Evolutionary conservation across 441 rosid species (phyloP).

Genomic region (Pelargonium cotyledonis): DNA sequence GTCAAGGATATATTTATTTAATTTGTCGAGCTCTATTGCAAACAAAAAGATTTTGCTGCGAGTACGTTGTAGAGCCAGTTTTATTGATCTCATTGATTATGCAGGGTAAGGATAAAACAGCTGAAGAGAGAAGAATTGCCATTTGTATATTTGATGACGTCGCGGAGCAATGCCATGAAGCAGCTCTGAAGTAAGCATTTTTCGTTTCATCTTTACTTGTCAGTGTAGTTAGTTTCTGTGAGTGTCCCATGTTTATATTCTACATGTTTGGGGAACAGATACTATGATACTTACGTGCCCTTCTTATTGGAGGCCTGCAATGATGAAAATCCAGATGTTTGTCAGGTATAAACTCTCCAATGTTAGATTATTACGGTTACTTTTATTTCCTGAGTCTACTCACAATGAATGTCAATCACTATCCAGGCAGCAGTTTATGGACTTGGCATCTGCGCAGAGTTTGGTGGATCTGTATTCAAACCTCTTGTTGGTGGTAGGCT

Average conservation of each 20-base stretch:
- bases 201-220: neutral
- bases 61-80: neutral
- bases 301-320: constrained; percentile 97
- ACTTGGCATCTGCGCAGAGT: constrained; percentile 98
- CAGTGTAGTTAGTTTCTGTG: neutral
- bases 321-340: constrained; percentile 86
- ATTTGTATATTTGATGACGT: constrained; percentile 99
- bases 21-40: neutral
- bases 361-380: neutral
- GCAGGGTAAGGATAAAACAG: constrained; percentile 96
- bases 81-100: neutral
- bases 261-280: constrained; percentile 37
- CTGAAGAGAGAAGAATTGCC: constrained; percentile 98
- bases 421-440: constrained; percentile 98
- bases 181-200: constrained; percentile 76
- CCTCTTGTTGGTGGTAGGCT: constrained; percentile 88
- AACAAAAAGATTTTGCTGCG: neutral
- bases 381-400: constrained; percentile 15
- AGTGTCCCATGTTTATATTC: neutral
- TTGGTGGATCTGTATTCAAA: constrained; percentile 79
- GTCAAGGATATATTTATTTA: too few species aligned
- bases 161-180: constrained; percentile 92
- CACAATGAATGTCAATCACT: constrained; percentile 14
- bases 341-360: constrained; percentile 50
- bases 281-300: constrained; percentile 92